phyloP scores from a whole-genome alignment of 179 eudicot genomes.

The Pouteria campechiana region DNA sequence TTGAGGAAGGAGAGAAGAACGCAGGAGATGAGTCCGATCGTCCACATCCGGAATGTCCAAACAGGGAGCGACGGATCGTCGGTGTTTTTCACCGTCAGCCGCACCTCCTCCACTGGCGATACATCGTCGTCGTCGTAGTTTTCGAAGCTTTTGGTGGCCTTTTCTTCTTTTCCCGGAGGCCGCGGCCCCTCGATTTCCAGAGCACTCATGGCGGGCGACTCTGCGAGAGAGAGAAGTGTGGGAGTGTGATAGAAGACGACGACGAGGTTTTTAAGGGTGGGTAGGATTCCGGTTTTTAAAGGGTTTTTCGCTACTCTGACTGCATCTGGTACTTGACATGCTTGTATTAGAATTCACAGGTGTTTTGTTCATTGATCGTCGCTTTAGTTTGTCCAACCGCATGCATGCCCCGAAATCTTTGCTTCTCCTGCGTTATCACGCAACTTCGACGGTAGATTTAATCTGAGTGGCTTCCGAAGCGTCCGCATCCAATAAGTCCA shows the following conservation, averaged over 20 bases:
- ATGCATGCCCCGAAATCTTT: too few relatives aligned
- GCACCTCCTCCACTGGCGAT: slow-evolving; percentile 55
- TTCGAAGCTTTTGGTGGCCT: slow-evolving; percentile 5
- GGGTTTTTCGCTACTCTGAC: too few relatives aligned
- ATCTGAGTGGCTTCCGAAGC: too few relatives aligned
- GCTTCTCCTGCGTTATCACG: too few relatives aligned
- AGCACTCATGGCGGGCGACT: not conserved
- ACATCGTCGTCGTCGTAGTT: slow-evolving; percentile 6
- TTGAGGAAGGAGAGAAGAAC: slow-evolving; percentile 48
- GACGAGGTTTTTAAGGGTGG: too few relatives aligned
- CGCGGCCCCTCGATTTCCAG: not conserved
- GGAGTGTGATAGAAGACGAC: not conserved
- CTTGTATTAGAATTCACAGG: too few relatives aligned
- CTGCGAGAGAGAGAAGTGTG: slow-evolving; percentile 2
- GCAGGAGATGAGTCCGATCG: slow-evolving; percentile 46
- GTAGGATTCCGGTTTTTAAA: too few relatives aligned
- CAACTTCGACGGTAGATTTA: too few relatives aligned
- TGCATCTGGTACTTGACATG: too few relatives aligned
- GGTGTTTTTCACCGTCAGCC: slow-evolving; percentile 35
- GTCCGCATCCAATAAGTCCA: too few relatives aligned
- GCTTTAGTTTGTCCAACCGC: too few relatives aligned
- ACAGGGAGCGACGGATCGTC: slow-evolving; percentile 66
- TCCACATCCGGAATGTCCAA: slow-evolving; percentile 81
- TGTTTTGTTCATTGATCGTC: too few relatives aligned
- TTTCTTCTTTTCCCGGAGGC: not conserved